phyloP scores from a whole-genome alignment of 768 basidiomycete species.

The Boletus sp. region DNA sequence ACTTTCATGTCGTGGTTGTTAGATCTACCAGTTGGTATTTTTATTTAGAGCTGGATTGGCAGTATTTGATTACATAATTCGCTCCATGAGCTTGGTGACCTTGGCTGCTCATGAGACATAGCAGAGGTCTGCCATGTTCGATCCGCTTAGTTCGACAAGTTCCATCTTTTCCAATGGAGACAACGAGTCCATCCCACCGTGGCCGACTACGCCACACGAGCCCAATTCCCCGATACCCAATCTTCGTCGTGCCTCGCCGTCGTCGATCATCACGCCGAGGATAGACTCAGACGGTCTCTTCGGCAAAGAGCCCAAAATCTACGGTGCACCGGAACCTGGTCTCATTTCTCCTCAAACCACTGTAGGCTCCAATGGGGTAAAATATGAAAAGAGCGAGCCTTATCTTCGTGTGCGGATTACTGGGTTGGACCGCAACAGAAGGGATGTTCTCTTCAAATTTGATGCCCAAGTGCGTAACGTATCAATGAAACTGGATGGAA shows the following conservation, averaged over 20 bases:
- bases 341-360: conserved; percentile 74
- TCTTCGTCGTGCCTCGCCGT: conserved; percentile 59
- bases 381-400: conserved; percentile 74
- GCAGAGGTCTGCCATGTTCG: conserved; percentile 49
- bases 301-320: conserved; percentile 81
- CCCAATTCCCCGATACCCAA: conserved; percentile 72
- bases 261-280: conserved; percentile 47
- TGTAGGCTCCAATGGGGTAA: conserved; percentile 63
- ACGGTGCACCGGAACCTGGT: conserved; percentile 82
- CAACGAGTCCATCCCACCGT: conserved; percentile 51
- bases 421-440: conserved; percentile 89
- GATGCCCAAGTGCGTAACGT: conserved; percentile 77
- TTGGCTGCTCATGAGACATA: not conserved
- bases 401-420: conserved; percentile 90
- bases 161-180: conserved; percentile 53
- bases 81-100: not conserved
- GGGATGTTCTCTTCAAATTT: conserved; percentile 90
- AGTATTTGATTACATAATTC: conserved; percentile 18
- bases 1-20: too few relatives aligned
- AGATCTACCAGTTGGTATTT: too few relatives aligned
- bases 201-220: conserved; percentile 79
- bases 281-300: conserved; percentile 58
- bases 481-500: not conserved
- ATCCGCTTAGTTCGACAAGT: conserved; percentile 63
- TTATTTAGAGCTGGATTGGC: not conserved